These are phyloP conservation scores for Pichia phayaonensis DNA, from an alignment of 805 yeast species.

Conservation along the genomic window DNA sequence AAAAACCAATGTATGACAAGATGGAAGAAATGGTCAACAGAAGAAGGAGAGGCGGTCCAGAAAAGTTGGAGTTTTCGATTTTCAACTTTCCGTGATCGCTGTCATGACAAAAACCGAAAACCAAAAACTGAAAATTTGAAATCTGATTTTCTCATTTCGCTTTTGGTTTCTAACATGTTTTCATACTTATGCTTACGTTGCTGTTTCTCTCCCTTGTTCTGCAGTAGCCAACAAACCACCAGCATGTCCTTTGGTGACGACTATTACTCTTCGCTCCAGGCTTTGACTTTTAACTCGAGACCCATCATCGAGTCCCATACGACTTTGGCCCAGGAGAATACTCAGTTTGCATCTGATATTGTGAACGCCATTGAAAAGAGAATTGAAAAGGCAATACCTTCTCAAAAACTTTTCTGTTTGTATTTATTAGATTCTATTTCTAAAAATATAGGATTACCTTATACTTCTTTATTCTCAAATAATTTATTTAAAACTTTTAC, in stretches of 20 bases:
- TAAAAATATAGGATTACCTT: constrained; percentile 86
- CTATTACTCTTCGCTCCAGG: constrained; percentile 62
- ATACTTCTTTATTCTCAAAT: constrained; percentile 68
- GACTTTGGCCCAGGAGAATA: constrained; percentile 77
- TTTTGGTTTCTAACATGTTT: background rate
- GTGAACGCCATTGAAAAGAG: constrained; percentile 68
- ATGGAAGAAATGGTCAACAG: background rate
- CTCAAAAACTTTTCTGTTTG: constrained; percentile 74
- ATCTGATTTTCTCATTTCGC: background rate
- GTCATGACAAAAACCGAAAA: too few species aligned
- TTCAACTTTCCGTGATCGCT: background rate
- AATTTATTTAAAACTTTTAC: constrained; percentile 65
- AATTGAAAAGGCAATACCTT: constrained; percentile 70
- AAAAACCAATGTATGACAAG: background rate
- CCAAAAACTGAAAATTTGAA: background rate
- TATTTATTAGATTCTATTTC: constrained; percentile 87
- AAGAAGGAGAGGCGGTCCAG: background rate
- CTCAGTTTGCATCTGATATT: constrained; percentile 67
- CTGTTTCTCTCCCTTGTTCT: background rate
- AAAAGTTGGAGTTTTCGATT: background rate
- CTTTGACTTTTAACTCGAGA: constrained; percentile 78
- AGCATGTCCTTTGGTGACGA: constrained; percentile 40
- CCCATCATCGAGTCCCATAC: constrained; percentile 87
- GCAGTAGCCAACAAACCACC: too few species aligned
- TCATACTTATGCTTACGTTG: background rate